Evolutionary conservation across 768 basidiomycete species (phyloP), one percentile per base, ranked within the genome.

Genomic region (Leccinum aurantiacum): DNA sequence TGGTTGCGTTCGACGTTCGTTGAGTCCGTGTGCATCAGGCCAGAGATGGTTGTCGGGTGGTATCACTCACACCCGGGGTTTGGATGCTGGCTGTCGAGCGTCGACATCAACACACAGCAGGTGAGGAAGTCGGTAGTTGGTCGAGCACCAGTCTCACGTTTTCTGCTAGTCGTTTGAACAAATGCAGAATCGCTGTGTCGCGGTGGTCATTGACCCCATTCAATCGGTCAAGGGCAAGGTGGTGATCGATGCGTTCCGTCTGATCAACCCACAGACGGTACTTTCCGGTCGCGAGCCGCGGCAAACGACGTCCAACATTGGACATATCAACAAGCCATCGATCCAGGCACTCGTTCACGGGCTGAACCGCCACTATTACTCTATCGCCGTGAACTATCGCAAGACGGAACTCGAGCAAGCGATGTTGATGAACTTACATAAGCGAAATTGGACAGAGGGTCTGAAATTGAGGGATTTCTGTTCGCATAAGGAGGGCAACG

Each of bases 11-110:
- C 37, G 27, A 29, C 35, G 49, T 56, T 52, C 54, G 58, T 54
- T 51, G 52, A 66, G 49, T 35, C 58, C 27, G 35, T n/a, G 53
- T 55, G 52, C 6, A 31, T 15, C 60, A 88, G 95, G 67, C 92
- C 96, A 33, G 97, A 98, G 79, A 92, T 90, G 87, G 97, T 98
- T 6, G 97, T 99, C 1, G 97, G 97, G 4, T 99, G 97, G 97
- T 99, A 99, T 71, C 97, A 99, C 76, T 98, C 97, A 41, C 97
- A 99, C 80, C 97, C 97, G 57, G 97, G 97, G 38, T 99, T 98
- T 76, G 97, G 97, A 5, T 99, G 97, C 74, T 99, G 97, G 97
- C 80, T 99, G 44, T 98, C 95, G 50, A 95, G 93, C 67, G 96
- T 98, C 22, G 97, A 99, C 77, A 95, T 98, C 71, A 97, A 98